phyloP scores from a whole-genome alignment of 495 filamentous ascomycete genomes.

The Cladorrhinum samala region DNA sequence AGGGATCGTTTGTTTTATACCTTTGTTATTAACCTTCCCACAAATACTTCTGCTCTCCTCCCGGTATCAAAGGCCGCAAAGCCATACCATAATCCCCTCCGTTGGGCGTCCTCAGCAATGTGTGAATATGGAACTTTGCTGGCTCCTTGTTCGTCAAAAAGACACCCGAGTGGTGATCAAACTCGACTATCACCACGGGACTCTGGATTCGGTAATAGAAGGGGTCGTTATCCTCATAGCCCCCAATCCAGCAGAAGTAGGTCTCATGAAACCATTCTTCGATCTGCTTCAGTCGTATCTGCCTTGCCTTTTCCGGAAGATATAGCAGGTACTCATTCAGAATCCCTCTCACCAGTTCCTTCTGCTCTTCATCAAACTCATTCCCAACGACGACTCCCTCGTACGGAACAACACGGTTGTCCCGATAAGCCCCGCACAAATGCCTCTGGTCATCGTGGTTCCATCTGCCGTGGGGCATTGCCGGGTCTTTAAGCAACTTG shows the following conservation, averaged over 20 bases:
- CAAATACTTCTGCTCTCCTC: slow-evolving; percentile 33
- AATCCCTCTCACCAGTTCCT: slow-evolving; percentile 49
- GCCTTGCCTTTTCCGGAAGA: slow-evolving; percentile 48
- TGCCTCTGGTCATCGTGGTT: slow-evolving; percentile 71
- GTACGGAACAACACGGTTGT: slow-evolving; percentile 69
- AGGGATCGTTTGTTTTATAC: neutral
- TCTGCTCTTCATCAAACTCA: slow-evolving; percentile 41
- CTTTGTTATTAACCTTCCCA: slow-evolving; percentile 36
- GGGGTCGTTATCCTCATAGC: slow-evolving; percentile 55
- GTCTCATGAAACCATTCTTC: slow-evolving; percentile 54
- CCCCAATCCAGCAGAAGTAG: slow-evolving; percentile 72
- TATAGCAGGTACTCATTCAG: slow-evolving; percentile 58
- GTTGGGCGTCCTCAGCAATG: slow-evolving; percentile 63
- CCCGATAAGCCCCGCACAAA: slow-evolving; percentile 65
- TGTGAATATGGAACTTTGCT: slow-evolving; percentile 73
- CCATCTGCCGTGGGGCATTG: slow-evolving; percentile 63
- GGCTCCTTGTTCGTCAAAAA: slow-evolving; percentile 68
- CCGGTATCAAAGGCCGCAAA: slow-evolving; percentile 26
- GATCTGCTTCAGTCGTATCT: slow-evolving; percentile 46
- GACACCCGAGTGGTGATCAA: slow-evolving; percentile 76
- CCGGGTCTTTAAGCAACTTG: slow-evolving; percentile 48
- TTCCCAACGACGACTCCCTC: slow-evolving; percentile 53
- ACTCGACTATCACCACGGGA: slow-evolving; percentile 65
- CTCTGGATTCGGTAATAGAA: slow-evolving; percentile 75
- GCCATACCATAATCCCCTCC: slow-evolving; percentile 65